Percentiles rank a stretch among this genome's conserved stretches.
phyloP scores from a whole-genome alignment of 75 land plant species.

The Selaginella moellendorffii region DNA sequence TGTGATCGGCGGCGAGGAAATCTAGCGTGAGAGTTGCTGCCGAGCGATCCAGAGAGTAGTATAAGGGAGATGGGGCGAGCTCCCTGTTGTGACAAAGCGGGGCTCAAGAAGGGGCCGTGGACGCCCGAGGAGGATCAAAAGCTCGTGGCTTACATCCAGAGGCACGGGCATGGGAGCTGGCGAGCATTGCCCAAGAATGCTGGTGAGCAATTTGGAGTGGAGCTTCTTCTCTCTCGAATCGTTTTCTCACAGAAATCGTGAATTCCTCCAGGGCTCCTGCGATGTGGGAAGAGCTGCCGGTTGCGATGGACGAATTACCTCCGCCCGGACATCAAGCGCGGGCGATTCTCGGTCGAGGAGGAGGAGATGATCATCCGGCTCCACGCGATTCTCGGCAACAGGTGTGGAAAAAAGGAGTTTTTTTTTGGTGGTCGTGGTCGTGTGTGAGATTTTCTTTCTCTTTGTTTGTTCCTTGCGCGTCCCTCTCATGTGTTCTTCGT shows the following conservation, averaged over 20 bases:
- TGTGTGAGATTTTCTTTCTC: neutral
- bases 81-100: slow-evolving; percentile 4
- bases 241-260: too few species aligned
- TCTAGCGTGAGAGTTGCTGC: neutral
- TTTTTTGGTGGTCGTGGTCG: too few species aligned
- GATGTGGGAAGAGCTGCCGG: slow-evolving; percentile 67
- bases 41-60: neutral
- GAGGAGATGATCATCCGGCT: slow-evolving; percentile 66
- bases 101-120: slow-evolving; percentile 7
- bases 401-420: too few species aligned
- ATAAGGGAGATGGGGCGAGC: slow-evolving; percentile 2
- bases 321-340: slow-evolving; percentile 61
- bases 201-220: neutral
- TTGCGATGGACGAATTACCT: slow-evolving; percentile 60
- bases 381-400: slow-evolving; percentile 63
- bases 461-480: too few species aligned
- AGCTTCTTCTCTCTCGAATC: too few species aligned
- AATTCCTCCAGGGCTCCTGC: slow-evolving; percentile 34
- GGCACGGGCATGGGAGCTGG: slow-evolving; percentile 10
- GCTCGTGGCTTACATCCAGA: slow-evolving; percentile 6
- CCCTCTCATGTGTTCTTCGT: too few species aligned
- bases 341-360: slow-evolving; percentile 44
- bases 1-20: neutral
- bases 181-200: slow-evolving; percentile 9
- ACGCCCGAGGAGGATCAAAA: slow-evolving; percentile 9